Conservation (phyloP, 2,329 filamentous ascomycete species). For the Exophiala oligosperma region DNA sequence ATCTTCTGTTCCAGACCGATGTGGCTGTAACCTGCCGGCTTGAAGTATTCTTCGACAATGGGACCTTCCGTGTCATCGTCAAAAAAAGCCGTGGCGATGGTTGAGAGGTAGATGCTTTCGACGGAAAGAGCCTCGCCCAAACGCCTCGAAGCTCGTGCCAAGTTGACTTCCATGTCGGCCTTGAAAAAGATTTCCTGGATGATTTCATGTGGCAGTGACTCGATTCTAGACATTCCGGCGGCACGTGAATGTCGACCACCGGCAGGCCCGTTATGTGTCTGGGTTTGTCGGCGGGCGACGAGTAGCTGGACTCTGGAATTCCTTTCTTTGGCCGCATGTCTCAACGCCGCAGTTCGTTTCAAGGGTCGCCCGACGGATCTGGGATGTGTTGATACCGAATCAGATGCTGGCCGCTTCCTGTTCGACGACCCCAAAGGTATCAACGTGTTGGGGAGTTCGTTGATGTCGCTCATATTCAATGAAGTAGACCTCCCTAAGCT, state of each 20-base stretch:
- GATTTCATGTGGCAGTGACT: conserved; percentile 51
- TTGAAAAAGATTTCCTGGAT: conserved; percentile 55
- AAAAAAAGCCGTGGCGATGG: conserved; percentile 45
- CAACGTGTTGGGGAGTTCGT: conserved; percentile 3
- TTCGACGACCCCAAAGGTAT: not conserved
- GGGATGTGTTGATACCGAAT: not conserved
- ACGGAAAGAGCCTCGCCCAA: conserved; percentile 43
- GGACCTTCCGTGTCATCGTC: conserved; percentile 36
- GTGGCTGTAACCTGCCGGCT: conserved; percentile 37
- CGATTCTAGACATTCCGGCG: conserved; percentile 37
- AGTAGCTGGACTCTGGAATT: conserved; percentile 9
- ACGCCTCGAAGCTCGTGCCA: conserved; percentile 43
- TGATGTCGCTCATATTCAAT: not conserved
- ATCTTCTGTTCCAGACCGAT: conserved; percentile 32
- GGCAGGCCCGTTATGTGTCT: not conserved
- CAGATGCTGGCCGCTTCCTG: not conserved
- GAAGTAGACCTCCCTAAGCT: not conserved
- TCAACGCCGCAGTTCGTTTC: conserved; percentile 21
- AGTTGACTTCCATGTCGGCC: conserved; percentile 44
- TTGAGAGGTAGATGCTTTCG: conserved; percentile 41
- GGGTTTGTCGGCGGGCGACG: conserved; percentile 4
- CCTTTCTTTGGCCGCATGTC: conserved; percentile 9
- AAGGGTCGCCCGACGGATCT: conserved; percentile 21
- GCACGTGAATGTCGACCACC: not conserved
- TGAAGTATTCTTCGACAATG: conserved; percentile 38